A percentile compares a stretch with the other conserved stretches of the same genome.
Evolutionary conservation across 1,284 basidiomycete genomes (phyloP).

Genomic region (Phylloporus sp.): DNA sequence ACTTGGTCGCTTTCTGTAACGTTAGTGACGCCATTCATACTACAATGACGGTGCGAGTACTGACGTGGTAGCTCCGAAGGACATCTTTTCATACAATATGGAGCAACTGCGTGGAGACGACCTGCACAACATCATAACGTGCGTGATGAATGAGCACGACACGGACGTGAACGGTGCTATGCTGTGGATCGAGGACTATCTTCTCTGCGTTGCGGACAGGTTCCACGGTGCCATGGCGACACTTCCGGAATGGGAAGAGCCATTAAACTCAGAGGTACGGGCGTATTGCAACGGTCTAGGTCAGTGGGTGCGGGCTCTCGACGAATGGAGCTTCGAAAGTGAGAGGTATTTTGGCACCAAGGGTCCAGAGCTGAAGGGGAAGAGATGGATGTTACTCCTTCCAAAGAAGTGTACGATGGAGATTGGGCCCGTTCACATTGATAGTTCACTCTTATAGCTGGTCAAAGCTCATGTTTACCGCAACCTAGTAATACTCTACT

Average conservation of each 20-base stretch:
- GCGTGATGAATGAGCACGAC: slow-evolving; percentile 41
- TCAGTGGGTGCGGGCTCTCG: slow-evolving; percentile 21
- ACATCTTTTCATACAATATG: slow-evolving; percentile 41
- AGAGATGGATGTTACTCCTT: slow-evolving; percentile 15
- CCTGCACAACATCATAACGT: slow-evolving; percentile 44
- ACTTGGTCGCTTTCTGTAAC: slow-evolving; percentile 18
- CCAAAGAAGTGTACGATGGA: slow-evolving; percentile 3
- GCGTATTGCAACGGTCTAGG: slow-evolving; percentile 25
- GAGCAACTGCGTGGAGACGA: slow-evolving; percentile 44
- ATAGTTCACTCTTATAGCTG: slow-evolving; percentile 15
- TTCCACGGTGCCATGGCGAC: slow-evolving; percentile 12
- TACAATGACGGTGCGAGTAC: background rate
- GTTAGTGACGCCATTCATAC: slow-evolving; percentile 17
- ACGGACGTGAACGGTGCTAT: slow-evolving; percentile 2
- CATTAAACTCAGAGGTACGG: slow-evolving; percentile 29
- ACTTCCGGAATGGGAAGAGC: slow-evolving; percentile 12
- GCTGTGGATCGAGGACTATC: background rate
- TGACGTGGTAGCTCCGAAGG: slow-evolving; percentile 14
- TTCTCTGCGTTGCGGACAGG: background rate
- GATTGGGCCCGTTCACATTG: slow-evolving; percentile 14
- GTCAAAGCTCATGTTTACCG: too few relatives aligned
- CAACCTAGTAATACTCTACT: too few relatives aligned
- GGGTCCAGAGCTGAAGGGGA: slow-evolving; percentile 22
- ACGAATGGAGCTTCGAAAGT: slow-evolving; percentile 4
- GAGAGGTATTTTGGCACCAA: background rate